These are phyloP conservation scores for Gracilariopsis chorda DNA, from an alignment of 23 red algal species.

Conservation along the genomic window DNA sequence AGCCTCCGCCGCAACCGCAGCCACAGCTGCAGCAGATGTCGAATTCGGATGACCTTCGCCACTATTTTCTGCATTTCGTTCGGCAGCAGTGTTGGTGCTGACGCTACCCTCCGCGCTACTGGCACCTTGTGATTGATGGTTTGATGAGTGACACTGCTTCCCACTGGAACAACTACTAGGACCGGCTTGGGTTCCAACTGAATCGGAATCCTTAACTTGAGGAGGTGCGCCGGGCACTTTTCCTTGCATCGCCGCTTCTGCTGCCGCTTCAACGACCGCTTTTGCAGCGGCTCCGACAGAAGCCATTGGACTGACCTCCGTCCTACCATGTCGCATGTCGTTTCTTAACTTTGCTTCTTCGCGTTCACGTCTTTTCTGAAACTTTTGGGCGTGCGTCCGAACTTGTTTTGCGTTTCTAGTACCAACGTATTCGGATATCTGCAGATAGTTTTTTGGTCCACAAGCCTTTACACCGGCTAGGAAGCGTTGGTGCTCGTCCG, in stretches of 20 bases:
- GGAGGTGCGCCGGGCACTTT: slow-evolving; percentile 29
- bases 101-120: slow-evolving; percentile 38
- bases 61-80: neutral
- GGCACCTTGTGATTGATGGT: neutral
- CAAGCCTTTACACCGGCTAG: slow-evolving; percentile 72
- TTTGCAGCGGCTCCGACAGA: slow-evolving; percentile 37
- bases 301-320: neutral
- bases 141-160: slow-evolving; percentile 17
- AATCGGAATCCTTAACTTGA: neutral
- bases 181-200: neutral
- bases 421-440: slow-evolving; percentile 80
- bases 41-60: neutral
- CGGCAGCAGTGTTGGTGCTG: neutral
- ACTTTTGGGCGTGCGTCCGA: slow-evolving; percentile 96
- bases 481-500: slow-evolving; percentile 87
- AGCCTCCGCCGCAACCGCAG: slow-evolving; percentile 53
- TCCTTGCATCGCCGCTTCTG: slow-evolving; percentile 21
- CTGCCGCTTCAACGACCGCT: slow-evolving; percentile 15
- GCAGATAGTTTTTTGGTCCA: slow-evolving; percentile 88
- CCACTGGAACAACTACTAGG: slow-evolving; percentile 42
- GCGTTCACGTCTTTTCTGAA: slow-evolving; percentile 78
- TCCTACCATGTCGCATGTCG: slow-evolving; percentile 9
- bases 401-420: slow-evolving; percentile 93
- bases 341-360: slow-evolving; percentile 73
- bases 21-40: slow-evolving; percentile 15